Evolutionary conservation across 176 grass and related monocot genomes (phyloP), one percentile per base, ranked within the genome.

Genomic region (Aegilops sharonensis): DNA sequence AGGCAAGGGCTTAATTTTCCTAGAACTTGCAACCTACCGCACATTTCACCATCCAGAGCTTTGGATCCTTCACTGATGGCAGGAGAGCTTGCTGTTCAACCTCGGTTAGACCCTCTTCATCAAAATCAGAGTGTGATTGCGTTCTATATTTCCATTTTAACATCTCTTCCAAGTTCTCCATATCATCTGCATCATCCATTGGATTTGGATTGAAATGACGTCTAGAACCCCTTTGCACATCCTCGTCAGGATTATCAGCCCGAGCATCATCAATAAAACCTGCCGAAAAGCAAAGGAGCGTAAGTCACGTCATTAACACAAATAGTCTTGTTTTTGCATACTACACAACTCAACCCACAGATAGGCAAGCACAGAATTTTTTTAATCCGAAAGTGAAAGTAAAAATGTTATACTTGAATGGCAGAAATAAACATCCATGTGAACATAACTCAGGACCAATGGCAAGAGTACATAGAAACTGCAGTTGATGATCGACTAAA

Each of bases 11-110:
- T 72, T 80, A 78, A 85, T 68, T 31, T 78, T n/a, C 50, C 27
- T 13, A 82, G 23, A 63, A 37, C 17, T 69, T 68, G 50, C 21
- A 77, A 21, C 92, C 75, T 91, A 97, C 95, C 84, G 45, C 90
- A 60, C 95, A 97, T 91, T 97, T 97, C 48, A 97, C 95, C 95
- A 97, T 94, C 95, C 95, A 97, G 8, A 97, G 85, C 63, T 97
- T 97, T 81, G 95, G 95, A 81, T 97, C 95, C 89, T 93, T 97
- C 57, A 94, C 95, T n/a, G 95, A 94, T 72, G 95, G 95, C 32
- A 97, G 82, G 48, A 97, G 87, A 69, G 95, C 91, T 69, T 97
- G 95, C 82, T 97, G 95, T 62, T 97, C 95, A 43, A 97, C 92
- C 70, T 94, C 91, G 4, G 75, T 88, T 12, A 83, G 82, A 78